These are phyloP conservation scores for Plicaturopsis crispa DNA, from an alignment of 768 basidiomycete species.

Conservation along the genomic window DNA sequence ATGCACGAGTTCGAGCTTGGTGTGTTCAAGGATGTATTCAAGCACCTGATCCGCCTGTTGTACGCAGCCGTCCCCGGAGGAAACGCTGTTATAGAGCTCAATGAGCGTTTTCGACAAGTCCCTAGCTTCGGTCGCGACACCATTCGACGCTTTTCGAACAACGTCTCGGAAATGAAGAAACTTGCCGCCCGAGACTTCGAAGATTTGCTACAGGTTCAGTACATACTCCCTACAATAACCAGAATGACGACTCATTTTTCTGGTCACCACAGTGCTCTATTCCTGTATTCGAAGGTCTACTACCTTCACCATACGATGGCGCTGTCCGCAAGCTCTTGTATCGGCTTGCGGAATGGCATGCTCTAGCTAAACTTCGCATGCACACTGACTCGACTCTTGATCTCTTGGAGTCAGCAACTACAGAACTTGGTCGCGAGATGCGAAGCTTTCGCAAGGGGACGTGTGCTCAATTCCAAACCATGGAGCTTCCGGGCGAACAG, in stretches of 20 bases:
- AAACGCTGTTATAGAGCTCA: slow-evolving; percentile 13
- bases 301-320: slow-evolving; percentile 16
- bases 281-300: slow-evolving; percentile 22
- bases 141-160: slow-evolving; percentile 26
- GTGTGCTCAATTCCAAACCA: slow-evolving; percentile 16
- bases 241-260: neutral
- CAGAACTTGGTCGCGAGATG: slow-evolving; percentile 9
- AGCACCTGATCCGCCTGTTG: slow-evolving; percentile 10
- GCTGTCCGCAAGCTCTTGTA: slow-evolving; percentile 15
- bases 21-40: slow-evolving; percentile 13
- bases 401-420: slow-evolving; percentile 11
- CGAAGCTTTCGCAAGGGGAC: slow-evolving; percentile 17
- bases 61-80: slow-evolving; percentile 6
- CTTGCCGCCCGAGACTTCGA: slow-evolving; percentile 32
- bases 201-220: slow-evolving; percentile 32
- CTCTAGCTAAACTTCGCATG: slow-evolving; percentile 22
- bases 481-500: slow-evolving; percentile 16
- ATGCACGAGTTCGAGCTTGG: slow-evolving; percentile 17
- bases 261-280: slow-evolving; percentile 20
- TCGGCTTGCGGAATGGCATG: slow-evolving; percentile 24
- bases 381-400: slow-evolving; percentile 21
- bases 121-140: slow-evolving; percentile 17
- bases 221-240: neutral
- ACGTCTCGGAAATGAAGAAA: slow-evolving; percentile 27
- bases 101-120: slow-evolving; percentile 12